Evolutionary conservation across 371 early-diverging fungal genomes (phyloP), one percentile per base, ranked within the genome.

Genomic region (Capillidium rhysosporum): DNA sequence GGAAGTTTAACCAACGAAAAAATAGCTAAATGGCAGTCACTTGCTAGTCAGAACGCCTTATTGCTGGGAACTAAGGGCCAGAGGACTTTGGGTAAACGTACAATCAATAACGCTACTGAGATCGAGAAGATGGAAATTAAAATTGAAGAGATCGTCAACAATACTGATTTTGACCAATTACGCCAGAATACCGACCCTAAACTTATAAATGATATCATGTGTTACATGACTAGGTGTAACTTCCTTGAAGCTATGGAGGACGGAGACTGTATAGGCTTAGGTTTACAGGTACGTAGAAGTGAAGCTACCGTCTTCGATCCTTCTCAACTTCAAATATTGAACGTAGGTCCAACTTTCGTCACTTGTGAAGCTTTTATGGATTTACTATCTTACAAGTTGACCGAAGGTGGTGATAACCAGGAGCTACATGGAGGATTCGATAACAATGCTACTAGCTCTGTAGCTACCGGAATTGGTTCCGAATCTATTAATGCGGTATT

Each of bases 261-360:
- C 29, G 65, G 63, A 9, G 68, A 67, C 41, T 67, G 68, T 48
- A 57, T 67, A 0, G 65, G 68, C 45, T 59, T 67, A 59, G 59
- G 65, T 3, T 43, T 67, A 28, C 63, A 65, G 55, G 61, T 67
- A 8, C 57, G 58, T 18, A 54, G 68, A 21, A 40, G 59, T 2
- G 46, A 60, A 25, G 60, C 60, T n/a, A 61, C 68, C 0, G 65
- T 67, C 39, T 66, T 63, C 1, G 68, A 67, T 43, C 60, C 68
- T 18, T 60, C 60, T 26, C 62, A 65, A 57, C 28, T 67, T 40
- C 54, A 57, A 16, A 63, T 67, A 55, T 65, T 65, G 52, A 62
- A 61, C 14, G 65, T 67, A 45, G 61, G 61, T 47, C 65, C 65
- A 23, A 59, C 65, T 1, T 63, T 56, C 29, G 34, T 65, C 43